Percentiles rank a stretch among this genome's conserved stretches.
phyloP scores from a whole-genome alignment of 352 stramenopile species.

The Pythium oligandrum region DNA sequence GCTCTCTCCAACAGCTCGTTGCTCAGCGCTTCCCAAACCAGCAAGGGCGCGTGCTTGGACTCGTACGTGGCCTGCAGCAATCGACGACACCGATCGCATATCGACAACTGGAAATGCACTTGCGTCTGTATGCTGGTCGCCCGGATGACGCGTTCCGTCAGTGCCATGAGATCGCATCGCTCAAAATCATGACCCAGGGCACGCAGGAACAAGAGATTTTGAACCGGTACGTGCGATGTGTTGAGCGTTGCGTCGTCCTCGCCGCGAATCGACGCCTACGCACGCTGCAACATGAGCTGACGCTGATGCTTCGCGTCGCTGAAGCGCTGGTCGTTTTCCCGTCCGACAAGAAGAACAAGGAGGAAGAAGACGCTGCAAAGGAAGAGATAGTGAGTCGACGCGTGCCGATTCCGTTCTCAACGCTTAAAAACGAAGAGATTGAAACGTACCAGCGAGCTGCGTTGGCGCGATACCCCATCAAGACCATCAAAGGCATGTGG shows the following conservation, averaged over 20 bases:
- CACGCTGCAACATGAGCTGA: slow-evolving; percentile 48
- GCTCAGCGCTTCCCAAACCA: slow-evolving; percentile 67
- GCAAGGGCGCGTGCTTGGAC: slow-evolving; percentile 46
- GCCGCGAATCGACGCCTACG: slow-evolving; percentile 49
- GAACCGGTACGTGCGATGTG: slow-evolving; percentile 27
- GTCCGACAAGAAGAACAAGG: not conserved
- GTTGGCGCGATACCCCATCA: slow-evolving; percentile 27
- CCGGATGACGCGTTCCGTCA: slow-evolving; percentile 61
- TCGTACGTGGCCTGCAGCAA: slow-evolving; percentile 42
- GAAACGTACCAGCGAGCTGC: not conserved
- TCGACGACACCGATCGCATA: slow-evolving; percentile 63
- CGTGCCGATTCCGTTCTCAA: too few species aligned
- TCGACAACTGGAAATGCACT: slow-evolving; percentile 69
- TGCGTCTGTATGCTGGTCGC: slow-evolving; percentile 59
- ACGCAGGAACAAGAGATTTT: slow-evolving; percentile 45
- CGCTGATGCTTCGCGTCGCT: slow-evolving; percentile 20
- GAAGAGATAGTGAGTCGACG: too few species aligned
- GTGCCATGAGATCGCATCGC: slow-evolving; percentile 53
- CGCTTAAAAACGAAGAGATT: not conserved
- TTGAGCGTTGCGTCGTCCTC: slow-evolving; percentile 57
- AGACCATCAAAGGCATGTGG: slow-evolving; percentile 53
- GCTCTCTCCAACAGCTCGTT: slow-evolving; percentile 43
- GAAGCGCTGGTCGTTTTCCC: not conserved
- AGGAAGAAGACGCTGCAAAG: not conserved
- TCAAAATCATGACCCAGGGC: slow-evolving; percentile 34